Evolutionary conservation across 495 filamentous ascomycete species (phyloP).

Genomic region (Xylaria flabelliformis): DNA sequence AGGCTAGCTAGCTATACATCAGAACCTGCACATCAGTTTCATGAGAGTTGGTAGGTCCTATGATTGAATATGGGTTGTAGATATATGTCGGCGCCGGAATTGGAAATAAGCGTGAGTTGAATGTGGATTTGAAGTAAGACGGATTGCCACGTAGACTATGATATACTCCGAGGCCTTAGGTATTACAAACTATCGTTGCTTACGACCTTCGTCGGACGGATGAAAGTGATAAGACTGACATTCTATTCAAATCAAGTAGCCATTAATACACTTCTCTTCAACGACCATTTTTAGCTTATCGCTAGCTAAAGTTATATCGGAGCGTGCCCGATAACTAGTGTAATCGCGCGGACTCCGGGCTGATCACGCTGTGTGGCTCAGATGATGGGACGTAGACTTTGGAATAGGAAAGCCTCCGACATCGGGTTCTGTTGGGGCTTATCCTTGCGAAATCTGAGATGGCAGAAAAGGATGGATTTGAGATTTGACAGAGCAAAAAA

Average conservation of each 20-base stretch:
- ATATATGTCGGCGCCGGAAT: neutral
- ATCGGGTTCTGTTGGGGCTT: neutral
- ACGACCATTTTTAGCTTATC: neutral
- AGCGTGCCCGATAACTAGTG: too few relatives aligned
- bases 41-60: neutral
- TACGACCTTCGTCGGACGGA: neutral
- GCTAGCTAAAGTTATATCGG: too few relatives aligned
- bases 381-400: neutral
- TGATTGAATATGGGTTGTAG: neutral
- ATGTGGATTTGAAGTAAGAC: neutral
- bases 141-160: neutral
- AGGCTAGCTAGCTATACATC: neutral
- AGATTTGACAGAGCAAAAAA: conserved; percentile 11
- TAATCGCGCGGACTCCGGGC: neutral
- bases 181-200: neutral
- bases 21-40: neutral
- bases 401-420: conserved; percentile 2
- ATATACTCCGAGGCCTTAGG: neutral
- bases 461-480: conserved; percentile 12
- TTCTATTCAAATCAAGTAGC: neutral
- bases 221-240: neutral
- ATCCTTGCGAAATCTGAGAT: neutral
- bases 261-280: neutral
- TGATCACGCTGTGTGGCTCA: conserved; percentile 3
- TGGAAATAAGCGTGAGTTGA: neutral